phyloP scores from a whole-genome alignment of 192 early-diverging fungal genomes.

The Coemansia javaensis region DNA sequence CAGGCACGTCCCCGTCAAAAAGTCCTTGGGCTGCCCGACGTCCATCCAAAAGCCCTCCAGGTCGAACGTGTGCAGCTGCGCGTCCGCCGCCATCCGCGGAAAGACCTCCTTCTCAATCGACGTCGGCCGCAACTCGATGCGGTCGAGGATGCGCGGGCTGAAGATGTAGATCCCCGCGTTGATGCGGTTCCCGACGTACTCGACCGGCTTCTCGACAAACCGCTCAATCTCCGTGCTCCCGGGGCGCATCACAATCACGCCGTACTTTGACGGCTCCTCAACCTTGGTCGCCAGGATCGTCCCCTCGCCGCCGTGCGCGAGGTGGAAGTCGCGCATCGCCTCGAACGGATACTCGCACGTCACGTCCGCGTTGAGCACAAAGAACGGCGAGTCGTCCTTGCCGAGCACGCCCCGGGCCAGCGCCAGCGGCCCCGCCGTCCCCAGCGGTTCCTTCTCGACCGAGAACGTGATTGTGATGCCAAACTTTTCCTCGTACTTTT shows the following conservation, averaged over 20 bases:
- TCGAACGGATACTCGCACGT: slow-evolving; percentile 99
- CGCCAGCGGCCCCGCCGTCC: slow-evolving; percentile 93
- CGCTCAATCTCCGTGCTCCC: slow-evolving; percentile 74
- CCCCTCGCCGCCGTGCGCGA: slow-evolving; percentile 85
- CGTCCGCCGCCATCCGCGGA: slow-evolving; percentile 84
- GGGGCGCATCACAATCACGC: slow-evolving; percentile 87
- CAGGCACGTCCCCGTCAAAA: slow-evolving; percentile 88
- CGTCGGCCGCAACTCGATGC: slow-evolving; percentile 92
- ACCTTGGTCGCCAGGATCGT: slow-evolving; percentile 97
- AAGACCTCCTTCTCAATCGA: slow-evolving; percentile 99
- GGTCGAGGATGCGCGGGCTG: slow-evolving; percentile 80
- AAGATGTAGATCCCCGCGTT: slow-evolving; percentile 99
- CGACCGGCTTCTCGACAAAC: slow-evolving; percentile 97
- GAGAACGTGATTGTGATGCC: slow-evolving; percentile 94
- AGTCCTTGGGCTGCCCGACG: slow-evolving; percentile 99
- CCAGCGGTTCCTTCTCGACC: slow-evolving; percentile 94
- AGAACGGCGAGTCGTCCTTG: slow-evolving; percentile 93
- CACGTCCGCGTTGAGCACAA: slow-evolving; percentile 98
- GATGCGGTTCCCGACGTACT: slow-evolving; percentile 96
- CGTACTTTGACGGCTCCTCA: slow-evolving; percentile 98
- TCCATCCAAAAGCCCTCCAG: slow-evolving; percentile 99
- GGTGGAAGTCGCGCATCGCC: slow-evolving; percentile 84
- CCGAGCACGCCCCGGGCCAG: slow-evolving; percentile 86
- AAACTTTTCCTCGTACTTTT: slow-evolving; percentile 90
- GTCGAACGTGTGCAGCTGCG: slow-evolving; percentile 86